Percentiles rank a stretch among this genome's conserved stretches.
Evolutionary conservation across 2,329 filamentous ascomycete species (phyloP).

Genomic region (Nothophaeocryptopus gaeumannii): DNA sequence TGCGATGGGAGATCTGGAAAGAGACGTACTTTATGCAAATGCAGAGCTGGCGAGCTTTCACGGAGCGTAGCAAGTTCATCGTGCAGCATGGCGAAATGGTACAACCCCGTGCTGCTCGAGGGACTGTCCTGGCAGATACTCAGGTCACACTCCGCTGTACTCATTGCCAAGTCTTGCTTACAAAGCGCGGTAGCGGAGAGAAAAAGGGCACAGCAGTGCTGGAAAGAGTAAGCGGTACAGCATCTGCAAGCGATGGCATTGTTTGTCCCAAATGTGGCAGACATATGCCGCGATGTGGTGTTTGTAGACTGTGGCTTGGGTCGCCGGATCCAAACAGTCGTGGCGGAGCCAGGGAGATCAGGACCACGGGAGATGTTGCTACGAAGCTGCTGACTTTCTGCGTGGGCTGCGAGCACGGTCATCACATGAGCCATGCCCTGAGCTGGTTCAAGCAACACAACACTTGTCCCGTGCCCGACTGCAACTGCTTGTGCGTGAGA

Average conservation of each 20-base stretch:
- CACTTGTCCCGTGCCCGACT: slow-evolving; percentile 56
- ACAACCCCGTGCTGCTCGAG: slow-evolving; percentile 58
- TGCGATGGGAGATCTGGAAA: slow-evolving; percentile 72
- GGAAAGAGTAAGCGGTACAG: slow-evolving; percentile 25
- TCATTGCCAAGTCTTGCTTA: slow-evolving; percentile 64
- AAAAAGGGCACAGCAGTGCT: slow-evolving; percentile 13
- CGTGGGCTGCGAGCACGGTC: slow-evolving; percentile 62
- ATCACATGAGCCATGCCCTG: slow-evolving; percentile 61
- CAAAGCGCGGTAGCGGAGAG: slow-evolving; percentile 28
- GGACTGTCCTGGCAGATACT: slow-evolving; percentile 61
- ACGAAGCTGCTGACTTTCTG: slow-evolving; percentile 59
- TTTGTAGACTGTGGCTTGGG: slow-evolving; percentile 62
- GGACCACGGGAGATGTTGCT: slow-evolving; percentile 45
- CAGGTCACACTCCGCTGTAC: slow-evolving; percentile 74
- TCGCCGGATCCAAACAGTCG: slow-evolving; percentile 51
- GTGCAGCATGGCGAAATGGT: slow-evolving; percentile 67
- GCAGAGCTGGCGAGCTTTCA: slow-evolving; percentile 69
- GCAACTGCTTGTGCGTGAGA: slow-evolving; percentile 49
- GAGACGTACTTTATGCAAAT: slow-evolving; percentile 70
- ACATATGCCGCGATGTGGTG: slow-evolving; percentile 61
- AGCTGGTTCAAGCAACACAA: slow-evolving; percentile 59
- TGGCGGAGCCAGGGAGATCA: slow-evolving; percentile 30
- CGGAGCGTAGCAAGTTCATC: slow-evolving; percentile 73
- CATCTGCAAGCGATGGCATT: slow-evolving; percentile 42
- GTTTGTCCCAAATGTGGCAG: slow-evolving; percentile 61